phyloP scores from a whole-genome alignment of 2,329 filamentous ascomycete genomes.

The Dactylellina parvicollis region DNA sequence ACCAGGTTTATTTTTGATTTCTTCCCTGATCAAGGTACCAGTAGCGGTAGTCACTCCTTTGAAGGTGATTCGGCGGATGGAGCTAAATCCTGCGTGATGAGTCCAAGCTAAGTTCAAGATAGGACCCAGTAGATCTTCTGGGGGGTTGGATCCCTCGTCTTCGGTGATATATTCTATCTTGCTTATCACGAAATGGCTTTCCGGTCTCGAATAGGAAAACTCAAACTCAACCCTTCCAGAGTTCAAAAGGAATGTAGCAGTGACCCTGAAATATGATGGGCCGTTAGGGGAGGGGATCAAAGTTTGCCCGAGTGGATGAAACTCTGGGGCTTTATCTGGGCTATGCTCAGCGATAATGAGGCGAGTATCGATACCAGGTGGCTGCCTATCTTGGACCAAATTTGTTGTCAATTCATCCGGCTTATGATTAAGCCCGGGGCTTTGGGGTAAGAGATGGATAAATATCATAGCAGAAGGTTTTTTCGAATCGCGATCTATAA shows the following conservation, averaged over 20 bases:
- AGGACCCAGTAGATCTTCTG: slow-evolving; percentile 64
- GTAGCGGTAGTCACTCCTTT: neutral
- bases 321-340: neutral
- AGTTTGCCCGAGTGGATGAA: neutral
- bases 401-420: too few species aligned
- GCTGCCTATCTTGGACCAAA: neutral
- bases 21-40: neutral
- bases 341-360: neutral
- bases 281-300: neutral
- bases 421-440: neutral
- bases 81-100: slow-evolving; percentile 12
- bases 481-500: neutral
- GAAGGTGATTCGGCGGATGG: slow-evolving; percentile 10
- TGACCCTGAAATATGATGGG: slow-evolving; percentile 4
- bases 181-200: slow-evolving; percentile 6
- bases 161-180: neutral
- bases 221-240: neutral
- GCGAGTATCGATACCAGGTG: slow-evolving; percentile 8
- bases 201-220: slow-evolving; percentile 8
- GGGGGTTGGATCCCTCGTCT: neutral
- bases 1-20: neutral
- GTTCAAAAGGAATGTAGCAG: neutral
- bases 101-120: slow-evolving; percentile 21
- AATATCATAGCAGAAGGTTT: slow-evolving; percentile 6
- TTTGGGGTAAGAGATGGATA: neutral